Percentiles rank a stretch among this genome's conserved stretches.
phyloP scores from a whole-genome alignment of 108 stramenopile species.

The Cyclotella baltica region DNA sequence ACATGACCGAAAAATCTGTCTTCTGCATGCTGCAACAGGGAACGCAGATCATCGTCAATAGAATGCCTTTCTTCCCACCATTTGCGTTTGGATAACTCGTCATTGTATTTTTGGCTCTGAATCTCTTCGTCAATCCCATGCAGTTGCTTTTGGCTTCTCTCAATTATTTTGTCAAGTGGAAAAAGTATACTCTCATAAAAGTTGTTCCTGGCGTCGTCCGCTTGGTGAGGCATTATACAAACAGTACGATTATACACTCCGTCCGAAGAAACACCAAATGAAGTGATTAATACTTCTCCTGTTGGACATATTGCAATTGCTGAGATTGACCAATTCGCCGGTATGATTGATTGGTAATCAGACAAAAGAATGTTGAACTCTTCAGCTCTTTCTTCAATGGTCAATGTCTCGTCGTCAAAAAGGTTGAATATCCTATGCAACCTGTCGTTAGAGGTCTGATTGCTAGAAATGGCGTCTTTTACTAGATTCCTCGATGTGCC shows the following conservation, averaged over 20 bases:
- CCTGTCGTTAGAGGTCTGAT: neutral
- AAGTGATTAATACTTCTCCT: slow-evolving; percentile 67
- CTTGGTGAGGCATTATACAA: slow-evolving; percentile 57
- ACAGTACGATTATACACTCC: neutral
- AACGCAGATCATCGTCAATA: slow-evolving; percentile 65
- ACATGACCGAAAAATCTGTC: slow-evolving; percentile 48
- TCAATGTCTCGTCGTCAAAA: slow-evolving; percentile 42
- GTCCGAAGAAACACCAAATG: slow-evolving; percentile 15
- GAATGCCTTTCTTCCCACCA: slow-evolving; percentile 81
- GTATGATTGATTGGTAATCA: slow-evolving; percentile 34
- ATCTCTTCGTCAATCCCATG: slow-evolving; percentile 56
- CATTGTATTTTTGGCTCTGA: slow-evolving; percentile 48
- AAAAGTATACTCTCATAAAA: slow-evolving; percentile 53
- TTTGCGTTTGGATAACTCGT: slow-evolving; percentile 57
- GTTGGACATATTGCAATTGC: slow-evolving; percentile 66
- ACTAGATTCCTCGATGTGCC: slow-evolving; percentile 34
- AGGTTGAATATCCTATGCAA: slow-evolving; percentile 39
- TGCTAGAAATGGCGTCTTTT: slow-evolving; percentile 23
- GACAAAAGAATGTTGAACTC: slow-evolving; percentile 8
- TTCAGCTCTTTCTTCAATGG: slow-evolving; percentile 13
- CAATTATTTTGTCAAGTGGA: slow-evolving; percentile 78
- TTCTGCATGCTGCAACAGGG: slow-evolving; percentile 59
- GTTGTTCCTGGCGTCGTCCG: neutral
- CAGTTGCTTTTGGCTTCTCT: slow-evolving; percentile 72
- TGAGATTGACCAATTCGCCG: slow-evolving; percentile 62